Evolutionary conservation across 805 yeast species (phyloP), one percentile per base, ranked within the genome.

Genomic region (Phaffomyces antillensis): DNA sequence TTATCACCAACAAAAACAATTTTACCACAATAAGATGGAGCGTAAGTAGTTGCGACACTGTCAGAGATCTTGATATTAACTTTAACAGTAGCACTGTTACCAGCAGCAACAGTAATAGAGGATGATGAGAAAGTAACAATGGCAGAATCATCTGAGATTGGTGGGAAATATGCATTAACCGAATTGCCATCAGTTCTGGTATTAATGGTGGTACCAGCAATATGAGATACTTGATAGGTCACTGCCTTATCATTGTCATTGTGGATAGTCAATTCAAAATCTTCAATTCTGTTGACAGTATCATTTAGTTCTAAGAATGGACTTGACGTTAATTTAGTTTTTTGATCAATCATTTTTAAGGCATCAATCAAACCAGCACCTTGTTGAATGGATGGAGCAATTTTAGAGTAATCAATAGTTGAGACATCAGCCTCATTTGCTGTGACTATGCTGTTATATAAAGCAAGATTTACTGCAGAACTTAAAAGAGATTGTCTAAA

Each of bases 291-390:
- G 40, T 45, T 39, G 9, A 15, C 42, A 25, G 49, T 50, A 31
- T 47, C 51, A 20, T 47, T 47, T 24, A 50, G 26, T 30, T 50
- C 49, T 25, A 50, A 40, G 32, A 41, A 45, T 9, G 47, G 39
- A 11, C 24, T 15, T 7, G 51, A 47, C 2, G 36, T 15, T 8
- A 50, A 2, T 23, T 36, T 39, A 1, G 53, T 47, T n/a, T 39
- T 40, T 15, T 37, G 41, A 15, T 45, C 48, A 25, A 50, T 23
- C 33, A 48, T 9, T 30, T 41, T 44, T 8, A 38, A 30, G 23
- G 52, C 50, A 32, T 50, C 37, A 18, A 50, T 36, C 37, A 50
- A 23, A 32, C 53, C 53, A 38, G 48, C 41, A 48, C 53, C 53
- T 34, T 41, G 46, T 36, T 50, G 53, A 16, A 42, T 38, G 11